Evolutionary conservation across 192 early-diverging fungal genomes (phyloP), one percentile per base, ranked within the genome.

Genomic region (Rhizoclosmatium globosum): DNA sequence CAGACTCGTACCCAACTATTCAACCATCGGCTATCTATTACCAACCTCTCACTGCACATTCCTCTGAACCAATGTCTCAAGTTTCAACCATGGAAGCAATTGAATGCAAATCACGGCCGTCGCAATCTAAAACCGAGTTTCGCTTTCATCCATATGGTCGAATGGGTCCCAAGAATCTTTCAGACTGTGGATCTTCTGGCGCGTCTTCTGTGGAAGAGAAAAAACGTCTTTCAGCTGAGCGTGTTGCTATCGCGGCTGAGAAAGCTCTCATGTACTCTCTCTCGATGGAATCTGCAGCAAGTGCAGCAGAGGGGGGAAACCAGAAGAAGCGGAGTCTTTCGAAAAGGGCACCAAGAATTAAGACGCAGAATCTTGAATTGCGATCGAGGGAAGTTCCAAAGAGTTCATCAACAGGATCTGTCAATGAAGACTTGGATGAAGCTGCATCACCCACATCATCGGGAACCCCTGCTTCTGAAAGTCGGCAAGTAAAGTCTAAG

Each of bases 1-100:
- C 38, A 1, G 39, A 23, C 1, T 44, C 69, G 17, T 21, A 21
- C 15, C 53, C 69, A 9, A 71, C 69, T 6, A 38, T 71, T 2
- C 69, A 71, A 31, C 69, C 69, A 6, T 71, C 69, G 11, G 69
- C 69, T 11, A 71, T 71, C 50, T 71, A 71, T n/a, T 71, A 56
- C 50, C 69, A 71, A 39, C 69, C 69, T 17, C 9, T 68, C 39
- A 0, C 45, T 13, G 42, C 41, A 9, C 44, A 23, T 39, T 7
- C 50, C 50, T 7, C 17, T 7, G 50, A 17, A 7, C 9, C 50
- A 17, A 53, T 13, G 6, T 7, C 50, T 7, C 9, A 17, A 17
- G 50, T 53, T 17, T 13, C 9, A 13, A 17, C 17, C 9, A 17
- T 7, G 50, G 50, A 13, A 17, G 50, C 50, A 53, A 17, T 53